phyloP scores from a whole-genome alignment of 1,284 basidiomycete species.

The Jaminaea rosea region DNA sequence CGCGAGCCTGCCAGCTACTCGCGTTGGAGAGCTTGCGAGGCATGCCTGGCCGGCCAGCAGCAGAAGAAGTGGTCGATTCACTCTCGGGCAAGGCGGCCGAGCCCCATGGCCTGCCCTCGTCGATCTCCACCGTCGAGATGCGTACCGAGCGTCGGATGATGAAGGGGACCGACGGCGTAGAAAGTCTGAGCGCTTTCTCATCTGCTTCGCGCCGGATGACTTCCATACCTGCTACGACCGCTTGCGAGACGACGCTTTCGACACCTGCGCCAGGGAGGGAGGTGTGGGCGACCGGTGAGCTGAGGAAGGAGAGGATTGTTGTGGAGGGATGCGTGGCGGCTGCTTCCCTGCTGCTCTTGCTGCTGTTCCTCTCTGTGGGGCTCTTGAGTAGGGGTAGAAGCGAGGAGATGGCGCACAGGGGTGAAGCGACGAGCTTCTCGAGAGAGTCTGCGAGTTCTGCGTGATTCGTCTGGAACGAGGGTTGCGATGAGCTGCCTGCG shows the following conservation, averaged over 20 bases:
- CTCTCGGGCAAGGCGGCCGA: not conserved
- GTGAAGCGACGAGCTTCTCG: constrained; percentile 26
- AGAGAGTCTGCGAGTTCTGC: constrained; percentile 13
- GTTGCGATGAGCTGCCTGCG: not conserved
- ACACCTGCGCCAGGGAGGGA: constrained; percentile 23
- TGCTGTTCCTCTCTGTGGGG: constrained; percentile 13
- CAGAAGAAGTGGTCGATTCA: not conserved
- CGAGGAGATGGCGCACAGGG: constrained; percentile 24
- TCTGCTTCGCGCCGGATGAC: constrained; percentile 29
- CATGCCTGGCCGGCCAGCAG: not conserved
- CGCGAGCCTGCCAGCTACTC: not conserved
- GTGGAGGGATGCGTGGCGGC: constrained; percentile 5
- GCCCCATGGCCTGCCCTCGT: not conserved
- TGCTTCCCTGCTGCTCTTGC: too few species aligned
- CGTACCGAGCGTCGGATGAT: not conserved
- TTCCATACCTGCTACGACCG: constrained; percentile 24
- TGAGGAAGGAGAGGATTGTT: constrained; percentile 23
- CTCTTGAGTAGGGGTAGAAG: constrained; percentile 21
- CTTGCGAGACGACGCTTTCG: constrained; percentile 26
- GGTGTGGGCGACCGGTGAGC: constrained; percentile 20
- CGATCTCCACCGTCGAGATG: not conserved
- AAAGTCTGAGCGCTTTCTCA: not conserved
- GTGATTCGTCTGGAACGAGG: not conserved
- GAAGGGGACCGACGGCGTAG: not conserved
- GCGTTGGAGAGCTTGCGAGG: not conserved